These are phyloP conservation scores for Rhodotorula toruloides DNA, from an alignment of 768 basidiomycete species.

Conservation along the genomic window DNA sequence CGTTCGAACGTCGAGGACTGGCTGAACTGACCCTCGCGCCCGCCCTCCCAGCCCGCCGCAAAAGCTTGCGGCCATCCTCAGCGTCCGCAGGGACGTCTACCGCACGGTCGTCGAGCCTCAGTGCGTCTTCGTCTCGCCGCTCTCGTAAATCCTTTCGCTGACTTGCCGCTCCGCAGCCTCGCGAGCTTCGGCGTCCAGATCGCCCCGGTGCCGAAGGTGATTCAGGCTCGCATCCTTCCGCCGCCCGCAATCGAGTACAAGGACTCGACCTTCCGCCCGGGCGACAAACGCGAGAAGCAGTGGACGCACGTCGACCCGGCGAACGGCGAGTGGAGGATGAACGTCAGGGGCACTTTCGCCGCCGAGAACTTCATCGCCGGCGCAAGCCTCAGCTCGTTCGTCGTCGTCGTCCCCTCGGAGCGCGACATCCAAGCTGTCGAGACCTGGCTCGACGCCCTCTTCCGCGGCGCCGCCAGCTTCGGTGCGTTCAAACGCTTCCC, in stretches of 20 bases:
- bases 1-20: not conserved
- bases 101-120: not conserved
- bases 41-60: not conserved
- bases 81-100: not conserved
- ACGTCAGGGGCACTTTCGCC: not conserved
- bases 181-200: slow-evolving; percentile 6
- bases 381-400: not conserved
- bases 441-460: not conserved
- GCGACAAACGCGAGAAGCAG: not conserved
- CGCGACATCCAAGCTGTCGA: not conserved
- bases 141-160: no score
- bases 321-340: slow-evolving; percentile 9
- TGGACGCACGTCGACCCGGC: not conserved
- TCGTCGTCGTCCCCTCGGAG: not conserved
- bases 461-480: not conserved
- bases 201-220: not conserved
- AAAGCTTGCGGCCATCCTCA: not conserved
- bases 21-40: fast-evolving
- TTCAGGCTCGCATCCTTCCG: not conserved
- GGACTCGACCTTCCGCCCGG: not conserved
- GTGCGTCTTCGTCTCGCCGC: not conserved
- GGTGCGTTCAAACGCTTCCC: no score
- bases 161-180: slow-evolving; percentile 1
- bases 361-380: not conserved
- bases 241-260: slow-evolving; percentile 11